Base-by-base conservation (phyloP, 768 basidiomycete species). In the Leucosporidium creatinivorum region DNA sequence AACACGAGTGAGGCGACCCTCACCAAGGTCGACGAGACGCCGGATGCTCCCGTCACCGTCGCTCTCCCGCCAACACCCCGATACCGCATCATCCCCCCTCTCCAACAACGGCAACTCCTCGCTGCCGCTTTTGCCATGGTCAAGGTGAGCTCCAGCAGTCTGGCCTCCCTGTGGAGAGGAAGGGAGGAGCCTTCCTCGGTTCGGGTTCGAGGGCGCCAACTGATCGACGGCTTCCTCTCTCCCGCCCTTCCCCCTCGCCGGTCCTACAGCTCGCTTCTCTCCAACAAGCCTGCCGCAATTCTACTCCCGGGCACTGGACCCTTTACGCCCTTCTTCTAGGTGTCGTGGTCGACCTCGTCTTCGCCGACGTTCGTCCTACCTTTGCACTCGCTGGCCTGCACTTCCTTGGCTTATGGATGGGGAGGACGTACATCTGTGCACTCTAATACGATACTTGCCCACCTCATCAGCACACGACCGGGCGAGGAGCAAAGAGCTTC, bases 271-370 rank as follows among this genome's bases (percentile, higher is more conserved):
- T 21, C 19, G 9, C 33, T 33, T 55, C 55, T 2, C 25, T 61
- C 15, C 26, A 54, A 9, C 62, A 52, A 9, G 4, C 33, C 25
- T 63, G 62, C 28, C 51, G 62, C 18, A 26, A 15, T n/a, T 8
- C 48, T 10, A 15, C 55, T 5, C 36, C 55, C 33, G 17, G 49
- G 13, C 8, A 31, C 19, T 26, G 28, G 21, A 31, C 44, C 7
- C 21, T 63, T 9, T 63, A 56, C 44, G 51, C 54, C 52, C n/a
- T 63, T 2, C 51, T 56, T 8, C 30, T 63, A 3, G 52, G 49
- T 18, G 44, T 47, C 19, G 5, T 63, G 51, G 9, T 63, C 18
- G 62, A 63, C 28, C 33, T 54, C 17, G 25, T n/a, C 23, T 19
- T 28, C 10, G 17, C 25, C 52, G 62, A 63, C n/a, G 12, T 23